Base-by-base conservation (phyloP, 2,329 filamentous ascomycete species). In the Trichoderma sp. region DNA sequence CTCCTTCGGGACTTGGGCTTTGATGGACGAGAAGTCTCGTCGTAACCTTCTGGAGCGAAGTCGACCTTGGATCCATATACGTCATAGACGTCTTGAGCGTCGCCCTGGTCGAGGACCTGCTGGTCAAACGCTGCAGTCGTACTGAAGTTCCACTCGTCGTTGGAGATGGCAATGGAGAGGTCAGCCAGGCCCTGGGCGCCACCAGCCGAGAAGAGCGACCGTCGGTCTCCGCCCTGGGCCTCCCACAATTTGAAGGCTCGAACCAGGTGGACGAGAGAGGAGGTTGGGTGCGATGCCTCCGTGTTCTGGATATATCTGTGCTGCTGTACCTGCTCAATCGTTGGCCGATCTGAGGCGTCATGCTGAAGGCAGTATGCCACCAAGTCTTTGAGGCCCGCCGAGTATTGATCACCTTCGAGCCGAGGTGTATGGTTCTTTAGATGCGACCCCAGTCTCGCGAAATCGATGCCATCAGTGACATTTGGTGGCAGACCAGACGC, bases 401-500 rank as follows among this genome's bases (percentile, higher is more conserved):
- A 92, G 74, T 91, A 93, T 64, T 86, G 81, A 55, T 88, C 87
- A 7, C 88, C 90, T 68, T 92, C 87, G 0, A 95, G 83, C 1
- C 88, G 83, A 10, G 91, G 91, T 6, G 85, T 82, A 63, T 88
- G 82, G 39, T 84, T 80, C 70, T 86, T 85, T 45, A 90, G 77
- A 69, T 86, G 83, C 58, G 78, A 82, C 30, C 84, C 84, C 48
- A 85, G 81, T 69, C 83, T 80, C 9, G 81, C 78, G 58, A 77
- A 73, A 66, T 78, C 74, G 69, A 78, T 77, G 67, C 80, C 85
- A 54, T 85, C 81, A 50, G 80, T 80, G 48, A 85, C 87, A 69
- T 90, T 90, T 0, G 91, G 91, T 2, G 91, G 90, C 19, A 88
- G 79, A 1, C 91, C 91, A 4, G 89, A 92, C 1, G 91, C 90